Percentiles rank a stretch among this genome's conserved stretches.
These are phyloP conservation scores for Rhodamnia argentea DNA, from an alignment of 345 rosid genomes.

Conservation along the genomic window DNA sequence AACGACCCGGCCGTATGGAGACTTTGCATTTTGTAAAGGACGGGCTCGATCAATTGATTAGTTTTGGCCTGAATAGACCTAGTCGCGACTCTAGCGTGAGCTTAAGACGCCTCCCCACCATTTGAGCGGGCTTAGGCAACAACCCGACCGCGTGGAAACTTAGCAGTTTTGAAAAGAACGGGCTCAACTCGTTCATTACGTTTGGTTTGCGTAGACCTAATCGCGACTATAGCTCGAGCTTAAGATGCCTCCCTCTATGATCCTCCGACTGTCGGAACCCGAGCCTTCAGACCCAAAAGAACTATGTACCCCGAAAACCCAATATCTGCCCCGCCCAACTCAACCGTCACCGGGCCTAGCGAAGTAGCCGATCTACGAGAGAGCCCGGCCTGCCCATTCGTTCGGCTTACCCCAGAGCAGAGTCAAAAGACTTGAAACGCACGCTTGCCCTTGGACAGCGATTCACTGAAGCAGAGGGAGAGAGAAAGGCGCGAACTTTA, in stretches of 20 bases:
- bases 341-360: neutral
- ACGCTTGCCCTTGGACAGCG: neutral
- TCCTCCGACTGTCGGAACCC: neutral
- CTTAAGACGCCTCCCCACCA: neutral
- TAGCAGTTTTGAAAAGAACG: neutral
- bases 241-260: slow-evolving; percentile 6
- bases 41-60: neutral
- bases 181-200: neutral
- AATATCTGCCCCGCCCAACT: neutral
- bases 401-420: neutral
- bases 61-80: neutral
- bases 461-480: neutral
- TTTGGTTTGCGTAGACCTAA: neutral
- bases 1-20: neutral
- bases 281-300: neutral
- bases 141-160: neutral
- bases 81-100: neutral
- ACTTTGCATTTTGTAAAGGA: neutral
- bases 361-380: neutral
- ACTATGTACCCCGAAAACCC: neutral
- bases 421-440: neutral
- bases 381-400: neutral
- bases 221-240: neutral
- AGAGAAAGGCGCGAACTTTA: neutral
- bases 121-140: neutral